Conservation (phyloP, 2,329 filamentous ascomycete genomes). For the Basipetospora sp. region DNA sequence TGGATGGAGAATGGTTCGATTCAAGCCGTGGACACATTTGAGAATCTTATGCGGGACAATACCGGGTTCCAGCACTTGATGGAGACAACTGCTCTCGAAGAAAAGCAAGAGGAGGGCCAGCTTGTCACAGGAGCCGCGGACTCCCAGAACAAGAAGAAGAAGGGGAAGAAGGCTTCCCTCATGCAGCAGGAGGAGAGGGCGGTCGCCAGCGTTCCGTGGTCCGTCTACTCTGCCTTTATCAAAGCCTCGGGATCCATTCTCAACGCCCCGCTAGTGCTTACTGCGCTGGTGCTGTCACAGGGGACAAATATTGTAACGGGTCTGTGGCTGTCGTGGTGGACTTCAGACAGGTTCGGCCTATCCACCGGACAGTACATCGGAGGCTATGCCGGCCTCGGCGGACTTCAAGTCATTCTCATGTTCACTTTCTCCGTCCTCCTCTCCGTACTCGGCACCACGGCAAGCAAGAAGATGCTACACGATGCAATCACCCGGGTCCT, state of each 20-base stretch:
- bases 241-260: slow-evolving; percentile 57
- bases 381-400: slow-evolving; percentile 56
- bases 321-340: slow-evolving; percentile 92
- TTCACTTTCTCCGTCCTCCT: slow-evolving; percentile 69
- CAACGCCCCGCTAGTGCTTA: slow-evolving; percentile 48
- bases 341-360: slow-evolving; percentile 58
- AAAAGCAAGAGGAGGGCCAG: slow-evolving; percentile 38
- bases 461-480: slow-evolving; percentile 70
- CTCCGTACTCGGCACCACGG: slow-evolving; percentile 63
- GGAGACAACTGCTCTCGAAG: slow-evolving; percentile 66
- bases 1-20: slow-evolving; percentile 83
- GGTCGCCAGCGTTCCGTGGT: slow-evolving; percentile 62
- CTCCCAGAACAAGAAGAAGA: slow-evolving; percentile 36
- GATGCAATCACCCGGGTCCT: slow-evolving; percentile 63
- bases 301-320: slow-evolving; percentile 76
- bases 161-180: slow-evolving; percentile 44
- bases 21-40: slow-evolving; percentile 74
- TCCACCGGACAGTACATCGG: slow-evolving; percentile 58
- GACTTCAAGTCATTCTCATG: slow-evolving; percentile 55
- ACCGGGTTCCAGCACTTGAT: slow-evolving; percentile 69
- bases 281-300: slow-evolving; percentile 57
- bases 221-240: slow-evolving; percentile 65
- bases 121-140: slow-evolving; percentile 12
- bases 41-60: slow-evolving; percentile 69
- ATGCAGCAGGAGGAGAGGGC: slow-evolving; percentile 64